Conservation (phyloP, 495 filamentous ascomycete genomes). For the Sporormia fimetaria region DNA sequence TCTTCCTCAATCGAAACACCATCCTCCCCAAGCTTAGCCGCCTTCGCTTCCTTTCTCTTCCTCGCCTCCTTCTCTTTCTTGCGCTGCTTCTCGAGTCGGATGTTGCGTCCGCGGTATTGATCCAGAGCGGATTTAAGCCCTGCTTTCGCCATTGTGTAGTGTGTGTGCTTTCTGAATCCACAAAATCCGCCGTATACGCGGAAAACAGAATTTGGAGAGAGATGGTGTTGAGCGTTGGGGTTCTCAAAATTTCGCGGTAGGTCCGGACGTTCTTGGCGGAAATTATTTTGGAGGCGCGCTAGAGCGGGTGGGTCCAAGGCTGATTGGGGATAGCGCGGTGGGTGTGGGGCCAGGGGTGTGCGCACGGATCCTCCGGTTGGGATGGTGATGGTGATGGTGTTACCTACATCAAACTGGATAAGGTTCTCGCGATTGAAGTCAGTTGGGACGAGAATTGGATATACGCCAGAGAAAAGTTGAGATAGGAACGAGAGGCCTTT, state of each 20-base stretch:
- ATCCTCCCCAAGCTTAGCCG: slow-evolving; percentile 30
- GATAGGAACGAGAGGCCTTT: no score
- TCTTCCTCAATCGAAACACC: slow-evolving; percentile 29
- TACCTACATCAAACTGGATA: no score
- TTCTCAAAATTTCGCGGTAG: slow-evolving; percentile 6
- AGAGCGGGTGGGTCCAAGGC: no score
- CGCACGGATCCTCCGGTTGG: no score
- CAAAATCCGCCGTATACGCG: background rate
- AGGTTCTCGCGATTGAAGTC: no score
- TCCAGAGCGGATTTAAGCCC: slow-evolving; percentile 30
- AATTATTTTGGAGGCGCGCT: no score
- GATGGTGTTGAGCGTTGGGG: background rate
- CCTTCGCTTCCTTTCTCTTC: slow-evolving; percentile 36
- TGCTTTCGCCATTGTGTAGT: slow-evolving; percentile 24
- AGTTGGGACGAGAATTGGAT: no score
- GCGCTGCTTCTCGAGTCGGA: slow-evolving; percentile 55
- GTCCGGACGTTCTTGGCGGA: slow-evolving; percentile 19
- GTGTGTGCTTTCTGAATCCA: background rate
- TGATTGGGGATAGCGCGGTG: no score
- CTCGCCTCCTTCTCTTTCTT: slow-evolving; percentile 38
- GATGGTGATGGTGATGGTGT: no score
- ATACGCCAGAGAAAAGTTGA: no score
- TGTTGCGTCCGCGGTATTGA: slow-evolving; percentile 46
- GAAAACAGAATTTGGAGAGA: background rate
- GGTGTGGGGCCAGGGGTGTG: no score